Evolutionary conservation across 192 early-diverging fungal species (phyloP).

Genomic region (Backusella macrospora): DNA sequence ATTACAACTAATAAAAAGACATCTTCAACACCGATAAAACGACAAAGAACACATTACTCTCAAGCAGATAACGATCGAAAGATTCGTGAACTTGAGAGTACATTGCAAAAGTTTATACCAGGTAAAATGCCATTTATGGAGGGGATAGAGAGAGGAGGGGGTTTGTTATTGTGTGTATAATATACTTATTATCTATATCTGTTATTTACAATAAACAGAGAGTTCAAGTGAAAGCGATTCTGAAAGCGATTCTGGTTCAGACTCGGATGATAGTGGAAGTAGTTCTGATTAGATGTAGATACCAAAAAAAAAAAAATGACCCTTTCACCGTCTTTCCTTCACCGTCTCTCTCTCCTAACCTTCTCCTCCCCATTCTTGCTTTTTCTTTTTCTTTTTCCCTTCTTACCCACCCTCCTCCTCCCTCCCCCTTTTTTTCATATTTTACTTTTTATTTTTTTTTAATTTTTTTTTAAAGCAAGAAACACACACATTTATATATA

Average conservation of each 20-base stretch:
- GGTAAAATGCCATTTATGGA: constrained; percentile 10
- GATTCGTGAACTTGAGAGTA: constrained; percentile 44
- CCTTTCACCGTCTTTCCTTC: too few relatives aligned
- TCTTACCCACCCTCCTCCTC: neutral
- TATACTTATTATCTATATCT: neutral
- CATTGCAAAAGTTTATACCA: constrained; percentile 45
- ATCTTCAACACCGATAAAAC: constrained; percentile 48
- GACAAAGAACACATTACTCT: constrained; percentile 43
- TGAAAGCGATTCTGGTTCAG: constrained; percentile 66
- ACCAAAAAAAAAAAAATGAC: constrained; percentile 20
- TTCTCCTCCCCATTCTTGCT: neutral
- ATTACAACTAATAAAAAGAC: constrained; percentile 29
- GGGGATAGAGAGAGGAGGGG: too few relatives aligned
- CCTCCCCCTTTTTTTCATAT: too few relatives aligned
- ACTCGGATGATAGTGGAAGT: constrained; percentile 86
- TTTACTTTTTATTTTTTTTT: too few relatives aligned
- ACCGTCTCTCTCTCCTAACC: neutral
- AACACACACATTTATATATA: too few relatives aligned
- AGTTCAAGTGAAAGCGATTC: constrained; percentile 55
- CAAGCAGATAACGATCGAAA: constrained; percentile 54
- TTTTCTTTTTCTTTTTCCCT: constrained; percentile 19
- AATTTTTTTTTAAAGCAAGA: too few relatives aligned
- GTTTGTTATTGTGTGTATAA: neutral
- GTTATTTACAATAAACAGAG: constrained; percentile 40
- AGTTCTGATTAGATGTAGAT: constrained; percentile 62